Percentiles rank a stretch among this genome's conserved stretches.
Conservation (phyloP, 176 grass and related monocot genomes). For the Lolium multiflorum region DNA sequence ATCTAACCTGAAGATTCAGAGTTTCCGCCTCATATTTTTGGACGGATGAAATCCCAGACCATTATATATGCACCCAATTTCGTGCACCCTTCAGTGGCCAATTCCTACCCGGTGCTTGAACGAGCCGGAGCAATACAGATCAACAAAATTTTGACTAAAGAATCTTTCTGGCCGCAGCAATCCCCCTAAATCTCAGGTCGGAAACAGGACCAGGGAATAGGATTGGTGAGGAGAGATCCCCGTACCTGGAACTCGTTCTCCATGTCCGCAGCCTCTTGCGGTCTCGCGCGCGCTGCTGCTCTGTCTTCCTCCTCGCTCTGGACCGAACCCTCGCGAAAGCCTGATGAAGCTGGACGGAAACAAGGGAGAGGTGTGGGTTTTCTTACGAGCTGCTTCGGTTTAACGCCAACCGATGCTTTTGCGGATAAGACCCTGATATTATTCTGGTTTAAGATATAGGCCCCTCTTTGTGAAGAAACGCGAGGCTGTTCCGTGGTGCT, state of each 20-base stretch:
- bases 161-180: background rate
- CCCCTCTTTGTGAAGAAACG: background rate
- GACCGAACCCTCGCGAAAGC: background rate
- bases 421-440: background rate
- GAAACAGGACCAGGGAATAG: background rate
- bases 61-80: too few species aligned
- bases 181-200: background rate
- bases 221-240: background rate
- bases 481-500: background rate
- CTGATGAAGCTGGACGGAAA: background rate
- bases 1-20: background rate
- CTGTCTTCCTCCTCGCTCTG: background rate
- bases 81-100: background rate
- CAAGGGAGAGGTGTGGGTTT: background rate
- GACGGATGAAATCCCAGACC: background rate
- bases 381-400: slow-evolving; percentile 26
- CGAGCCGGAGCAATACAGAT: background rate
- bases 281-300: slow-evolving; percentile 6
- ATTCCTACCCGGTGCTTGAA: background rate
- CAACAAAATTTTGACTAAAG: background rate
- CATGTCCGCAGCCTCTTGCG: background rate
- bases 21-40: background rate
- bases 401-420: background rate
- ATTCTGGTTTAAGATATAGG: background rate
- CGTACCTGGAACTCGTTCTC: slow-evolving; percentile 55